Percentiles rank a stretch among this genome's conserved stretches.
phyloP scores from a whole-genome alignment of 805 yeast species.

The Ogataea nakhonphanomensis region DNA sequence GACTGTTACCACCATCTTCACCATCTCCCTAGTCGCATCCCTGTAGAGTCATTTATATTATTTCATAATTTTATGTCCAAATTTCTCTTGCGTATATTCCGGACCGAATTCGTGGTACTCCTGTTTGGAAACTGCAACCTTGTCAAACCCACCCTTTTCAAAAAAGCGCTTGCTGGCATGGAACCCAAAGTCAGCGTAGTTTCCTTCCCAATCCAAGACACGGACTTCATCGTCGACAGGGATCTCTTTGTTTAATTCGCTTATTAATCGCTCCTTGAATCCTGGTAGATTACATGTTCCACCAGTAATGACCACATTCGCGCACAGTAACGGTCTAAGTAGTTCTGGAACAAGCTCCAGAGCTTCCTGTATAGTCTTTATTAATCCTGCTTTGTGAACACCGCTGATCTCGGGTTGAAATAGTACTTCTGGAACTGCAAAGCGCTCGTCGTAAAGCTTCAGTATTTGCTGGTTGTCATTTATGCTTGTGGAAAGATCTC shows the following conservation, averaged over 20 bases:
- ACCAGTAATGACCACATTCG: constrained; percentile 79
- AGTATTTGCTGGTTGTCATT: constrained; percentile 48
- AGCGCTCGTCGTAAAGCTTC: constrained; percentile 76
- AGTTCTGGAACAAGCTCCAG: constrained; percentile 70
- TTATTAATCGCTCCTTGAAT: constrained; percentile 54
- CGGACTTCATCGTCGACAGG: constrained; percentile 71
- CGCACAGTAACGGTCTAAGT: constrained; percentile 67
- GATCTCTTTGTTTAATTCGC: constrained; percentile 62
- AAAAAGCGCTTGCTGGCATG: constrained; percentile 50
- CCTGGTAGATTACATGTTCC: constrained; percentile 76
- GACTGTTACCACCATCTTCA: constrained; percentile 39
- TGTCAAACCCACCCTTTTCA: constrained; percentile 41
- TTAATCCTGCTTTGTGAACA: constrained; percentile 73
- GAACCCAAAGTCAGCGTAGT: constrained; percentile 48
- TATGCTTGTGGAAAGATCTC: constrained; percentile 10
- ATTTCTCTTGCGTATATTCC: constrained; percentile 34
- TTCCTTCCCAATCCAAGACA: constrained; percentile 34
- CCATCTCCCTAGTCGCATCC: constrained; percentile 35
- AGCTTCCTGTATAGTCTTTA: constrained; percentile 65
- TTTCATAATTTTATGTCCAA: constrained; percentile 25
- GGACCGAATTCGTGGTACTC: constrained; percentile 89
- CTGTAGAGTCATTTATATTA: constrained; percentile 10
- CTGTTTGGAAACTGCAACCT: constrained; percentile 62
- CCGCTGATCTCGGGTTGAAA: constrained; percentile 84
- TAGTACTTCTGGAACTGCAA: constrained; percentile 79